Conservation (phyloP, 2,329 filamentous ascomycete genomes). For the Periconia sp. region DNA sequence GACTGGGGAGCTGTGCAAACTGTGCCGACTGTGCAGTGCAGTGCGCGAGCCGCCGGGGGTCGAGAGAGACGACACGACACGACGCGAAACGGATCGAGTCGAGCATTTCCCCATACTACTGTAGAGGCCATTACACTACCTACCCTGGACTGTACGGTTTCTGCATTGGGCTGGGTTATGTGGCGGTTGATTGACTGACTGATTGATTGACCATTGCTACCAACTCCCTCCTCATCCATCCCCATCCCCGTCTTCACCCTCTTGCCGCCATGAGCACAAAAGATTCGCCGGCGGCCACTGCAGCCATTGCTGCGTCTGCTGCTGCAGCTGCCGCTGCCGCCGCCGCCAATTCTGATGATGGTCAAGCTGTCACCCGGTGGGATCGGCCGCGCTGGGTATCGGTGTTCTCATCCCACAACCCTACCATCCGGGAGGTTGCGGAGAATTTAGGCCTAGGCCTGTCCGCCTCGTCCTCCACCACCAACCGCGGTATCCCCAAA, state of each 20-base stretch:
- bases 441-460: constrained; percentile 39
- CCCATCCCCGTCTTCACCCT: neutral
- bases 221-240: neutral
- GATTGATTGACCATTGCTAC: neutral
- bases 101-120: neutral
- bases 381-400: constrained; percentile 38
- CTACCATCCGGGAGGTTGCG: constrained; percentile 42
- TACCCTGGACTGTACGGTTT: neutral
- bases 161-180: neutral
- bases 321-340: constrained; percentile 4
- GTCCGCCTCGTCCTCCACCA: constrained; percentile 37
- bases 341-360: constrained; percentile 22
- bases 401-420: constrained; percentile 41
- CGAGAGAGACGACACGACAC: too few relatives aligned
- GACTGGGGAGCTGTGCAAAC: neutral
- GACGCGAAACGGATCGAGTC: too few relatives aligned
- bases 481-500: constrained; percentile 42
- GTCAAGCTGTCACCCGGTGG: constrained; percentile 34
- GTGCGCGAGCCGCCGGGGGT: too few relatives aligned
- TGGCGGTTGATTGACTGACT: neutral
- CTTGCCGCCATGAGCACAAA: constrained; percentile 30
- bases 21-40: neutral
- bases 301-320: neutral
- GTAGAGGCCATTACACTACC: neutral
- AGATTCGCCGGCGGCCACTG: constrained; percentile 10